Base-by-base conservation (phyloP, 495 filamentous ascomycete genomes). In the Hapsidospora chrysogenum region DNA sequence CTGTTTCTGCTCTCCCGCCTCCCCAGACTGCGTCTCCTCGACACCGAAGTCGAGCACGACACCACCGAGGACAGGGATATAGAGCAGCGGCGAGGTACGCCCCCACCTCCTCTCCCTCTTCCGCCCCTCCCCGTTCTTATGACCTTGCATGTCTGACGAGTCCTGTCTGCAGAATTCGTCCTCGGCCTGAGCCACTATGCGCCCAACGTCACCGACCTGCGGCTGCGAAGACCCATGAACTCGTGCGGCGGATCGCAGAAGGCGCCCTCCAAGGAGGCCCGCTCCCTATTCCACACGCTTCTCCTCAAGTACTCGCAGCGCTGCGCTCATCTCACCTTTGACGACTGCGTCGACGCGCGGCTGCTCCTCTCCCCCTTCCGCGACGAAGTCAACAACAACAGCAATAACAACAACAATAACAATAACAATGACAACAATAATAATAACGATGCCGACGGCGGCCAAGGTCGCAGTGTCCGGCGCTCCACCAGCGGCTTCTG, bases 241-340 rank as follows among this genome's bases (percentile, higher is more conserved):
- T 26, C 23, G 11, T 26, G 6, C 23, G 23, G 11, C 6, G n/a
- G n/a, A n/a, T 23, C 41, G 3, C 25, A 25, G 1, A 35, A 33
- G 2, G 20, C 29, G 4, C 41, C 41, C 1, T 37, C 33, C 17
- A 38, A 16, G 22, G 36, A 46, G 34, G 35, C 43, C 9, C 42
- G 43, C 38, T 39, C 43, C 1, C 15, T 31, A 4, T 46, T 46
- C 30, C 37, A 43, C 37, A 28, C 18, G 6, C 18, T 40, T 1
- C 39, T 46, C 23, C 40, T 37, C 2, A n/a, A 9, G 1, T 46
- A 42, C 14, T 37, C 40, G 21, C 43, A 42, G 29, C 39, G 42
- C 4, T 46, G 43, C 40, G 40, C 42, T 17, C 40, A 40, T 6
- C 40, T 46, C 29, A 41, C 42, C 3, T 46, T 46, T 41, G 43